Evolutionary conservation across 2,329 filamentous ascomycete species (phyloP), one percentile per base, ranked within the genome.

Genomic region (Beauveria brongniartii): DNA sequence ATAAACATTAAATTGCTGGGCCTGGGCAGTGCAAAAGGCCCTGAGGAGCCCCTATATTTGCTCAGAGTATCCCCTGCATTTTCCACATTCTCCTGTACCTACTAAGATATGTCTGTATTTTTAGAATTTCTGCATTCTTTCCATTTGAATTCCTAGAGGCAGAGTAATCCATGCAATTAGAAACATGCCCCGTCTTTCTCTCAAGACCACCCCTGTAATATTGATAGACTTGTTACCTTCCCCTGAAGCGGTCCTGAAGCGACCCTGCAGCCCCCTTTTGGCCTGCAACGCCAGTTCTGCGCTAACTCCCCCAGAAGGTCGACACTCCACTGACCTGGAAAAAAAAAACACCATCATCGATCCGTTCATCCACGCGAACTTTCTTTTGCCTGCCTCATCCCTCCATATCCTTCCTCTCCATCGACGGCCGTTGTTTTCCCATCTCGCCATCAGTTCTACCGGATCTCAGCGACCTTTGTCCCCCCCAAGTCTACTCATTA

Each of bases 311-410:
- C 44, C 24, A 22, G 34, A 22, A 41, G 12, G 55, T 7, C 9
- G 30, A 14, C 55, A n/a, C 30, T 24, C 46, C 46, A 2, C 22
- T 48, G 43, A 47, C 55, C 46, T 37, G 16, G 30, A 30, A 55
- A 37, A 56, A 56, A 55, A 56, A 24, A 30, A 34, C 26, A 22
- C 46, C 20, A 48, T 47, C 41, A 22, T 58, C 55, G 22, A 58
- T 58, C 24, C 37, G 34, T 43, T 18, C n/a, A 8, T 37, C 55
- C 46, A 58, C 55, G 55, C 55, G 55, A 58, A 47, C 55, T 58
- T 58, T 30, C 47, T 51, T 58, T 58, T 58, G 44, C 22, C 46
- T 28, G 46, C 55, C 22, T 57, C 55, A 57, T 58, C 55, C 55
- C 55, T 58, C 26, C 16, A n/a, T 48, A n/a, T 50, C 20, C 20